These are phyloP conservation scores for Elaeis guineensis DNA, from an alignment of 176 grass and related monocot species.

Conservation along the genomic window DNA sequence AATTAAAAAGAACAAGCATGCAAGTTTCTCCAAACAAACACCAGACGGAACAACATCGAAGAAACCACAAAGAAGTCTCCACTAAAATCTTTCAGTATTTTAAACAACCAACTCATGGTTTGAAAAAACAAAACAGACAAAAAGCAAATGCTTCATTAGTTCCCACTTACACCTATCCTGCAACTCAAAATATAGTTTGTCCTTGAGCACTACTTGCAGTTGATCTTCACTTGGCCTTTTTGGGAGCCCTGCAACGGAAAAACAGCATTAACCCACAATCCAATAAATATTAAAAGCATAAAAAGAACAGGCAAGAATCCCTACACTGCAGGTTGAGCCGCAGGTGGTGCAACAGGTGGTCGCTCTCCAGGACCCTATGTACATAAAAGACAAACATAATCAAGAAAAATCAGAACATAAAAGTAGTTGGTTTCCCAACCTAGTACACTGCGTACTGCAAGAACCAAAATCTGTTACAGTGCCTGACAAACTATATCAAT, in stretches of 20 bases:
- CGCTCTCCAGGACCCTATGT: neutral
- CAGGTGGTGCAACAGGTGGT: neutral
- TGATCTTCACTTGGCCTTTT: neutral
- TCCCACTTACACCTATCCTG: neutral
- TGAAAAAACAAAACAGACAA: neutral
- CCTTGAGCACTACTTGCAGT: neutral
- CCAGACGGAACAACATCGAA: too few relatives aligned
- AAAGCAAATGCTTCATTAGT: neutral
- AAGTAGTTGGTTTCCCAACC: too few relatives aligned
- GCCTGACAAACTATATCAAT: too few relatives aligned
- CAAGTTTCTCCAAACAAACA: too few relatives aligned
- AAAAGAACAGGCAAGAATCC: neutral
- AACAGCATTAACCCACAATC: neutral
- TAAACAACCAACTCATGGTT: neutral
- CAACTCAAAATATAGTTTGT: neutral
- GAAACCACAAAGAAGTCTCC: too few relatives aligned
- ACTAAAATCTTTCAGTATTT: neutral
- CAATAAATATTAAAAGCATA: neutral
- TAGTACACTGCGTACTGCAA: too few relatives aligned
- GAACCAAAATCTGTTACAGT: too few relatives aligned
- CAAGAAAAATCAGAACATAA: too few relatives aligned
- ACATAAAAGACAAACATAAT: neutral
- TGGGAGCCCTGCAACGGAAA: neutral
- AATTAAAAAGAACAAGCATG: too few relatives aligned
- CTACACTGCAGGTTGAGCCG: neutral